Conservation (phyloP, 495 filamentous ascomycete genomes). For the Geopyxis carbonaria region DNA sequence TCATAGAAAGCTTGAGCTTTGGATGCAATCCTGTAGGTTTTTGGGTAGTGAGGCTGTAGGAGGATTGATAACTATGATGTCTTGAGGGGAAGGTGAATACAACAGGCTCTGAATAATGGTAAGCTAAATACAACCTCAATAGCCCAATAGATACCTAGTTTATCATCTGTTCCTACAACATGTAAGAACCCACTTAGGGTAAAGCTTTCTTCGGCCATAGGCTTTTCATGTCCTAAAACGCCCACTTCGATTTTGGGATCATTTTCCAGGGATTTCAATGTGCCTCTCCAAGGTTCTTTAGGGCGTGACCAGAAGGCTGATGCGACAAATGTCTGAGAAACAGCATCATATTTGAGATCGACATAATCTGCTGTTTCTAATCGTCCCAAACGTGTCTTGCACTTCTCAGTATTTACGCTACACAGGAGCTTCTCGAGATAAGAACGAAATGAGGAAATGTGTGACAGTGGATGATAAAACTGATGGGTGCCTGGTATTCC, state of each 20-base stretch:
- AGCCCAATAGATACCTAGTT: constrained; percentile 39
- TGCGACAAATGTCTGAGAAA: constrained; percentile 45
- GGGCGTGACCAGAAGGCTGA: constrained; percentile 28
- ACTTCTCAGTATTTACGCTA: constrained; percentile 1
- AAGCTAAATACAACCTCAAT: background rate
- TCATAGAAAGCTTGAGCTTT: constrained; percentile 45
- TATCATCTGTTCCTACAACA: constrained; percentile 56
- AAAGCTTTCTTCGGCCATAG: constrained; percentile 46
- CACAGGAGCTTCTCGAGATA: constrained; percentile 10
- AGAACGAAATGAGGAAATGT: constrained; percentile 7
- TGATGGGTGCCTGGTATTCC: constrained; percentile 46
- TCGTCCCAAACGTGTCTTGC: constrained; percentile 11
- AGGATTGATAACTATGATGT: constrained; percentile 43
- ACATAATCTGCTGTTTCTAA: constrained; percentile 38
- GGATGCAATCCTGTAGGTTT: constrained; percentile 77
- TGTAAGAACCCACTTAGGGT: constrained; percentile 63
- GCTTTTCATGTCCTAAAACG: constrained; percentile 50
- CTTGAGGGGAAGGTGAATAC: constrained; percentile 83
- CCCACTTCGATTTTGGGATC: constrained; percentile 53
- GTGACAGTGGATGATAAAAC: constrained; percentile 30
- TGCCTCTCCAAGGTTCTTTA: constrained; percentile 33
- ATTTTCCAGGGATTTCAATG: constrained; percentile 25
- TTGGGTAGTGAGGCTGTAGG: constrained; percentile 38
- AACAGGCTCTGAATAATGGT: constrained; percentile 38
- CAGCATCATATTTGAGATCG: constrained; percentile 63